phyloP scores from a whole-genome alignment of 805 yeast genomes.

The Yarrowia sp. region DNA sequence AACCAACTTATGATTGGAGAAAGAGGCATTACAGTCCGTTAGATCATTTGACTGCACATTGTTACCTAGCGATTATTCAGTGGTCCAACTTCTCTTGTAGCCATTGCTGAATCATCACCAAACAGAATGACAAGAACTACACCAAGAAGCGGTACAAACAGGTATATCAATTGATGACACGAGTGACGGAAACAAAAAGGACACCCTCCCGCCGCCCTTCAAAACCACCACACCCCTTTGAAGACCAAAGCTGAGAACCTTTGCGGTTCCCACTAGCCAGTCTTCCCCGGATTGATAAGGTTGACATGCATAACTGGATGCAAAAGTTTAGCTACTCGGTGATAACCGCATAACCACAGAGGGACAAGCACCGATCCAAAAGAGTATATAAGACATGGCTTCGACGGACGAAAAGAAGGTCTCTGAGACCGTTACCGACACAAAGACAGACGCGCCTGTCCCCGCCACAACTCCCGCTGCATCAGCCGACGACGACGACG shows the following conservation, averaged over 20 bases:
- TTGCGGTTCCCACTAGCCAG: conserved; percentile 19
- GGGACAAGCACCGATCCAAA: conserved; percentile 13
- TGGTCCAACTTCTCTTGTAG: too few relatives aligned
- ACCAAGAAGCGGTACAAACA: too few relatives aligned
- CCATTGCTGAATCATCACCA: not conserved
- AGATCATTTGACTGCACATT: too few relatives aligned
- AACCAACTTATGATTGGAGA: too few relatives aligned
- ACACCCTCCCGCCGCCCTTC: not conserved
- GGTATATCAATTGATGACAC: not conserved
- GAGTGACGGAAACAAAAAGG: not conserved
- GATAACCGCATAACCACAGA: conserved; percentile 26
- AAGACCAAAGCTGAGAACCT: conserved; percentile 9
- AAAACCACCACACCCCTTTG: not conserved
- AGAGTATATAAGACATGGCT: conserved; percentile 22
- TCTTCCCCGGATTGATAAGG: conserved; percentile 36
- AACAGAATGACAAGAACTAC: too few relatives aligned
- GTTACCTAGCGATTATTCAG: too few relatives aligned
- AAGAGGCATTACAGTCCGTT: too few relatives aligned
- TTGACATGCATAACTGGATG: conserved; percentile 20
- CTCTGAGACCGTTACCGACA: not conserved
- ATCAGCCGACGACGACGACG: conserved; percentile 16
- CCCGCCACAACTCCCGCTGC: not conserved
- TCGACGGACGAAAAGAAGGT: not conserved
- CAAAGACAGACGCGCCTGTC: not conserved
- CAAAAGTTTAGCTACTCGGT: conserved; percentile 11